Evolutionary conservation across 805 yeast genomes (phyloP), one percentile per base, ranked within the genome.

Genomic region (Saturnispora quitensis): DNA sequence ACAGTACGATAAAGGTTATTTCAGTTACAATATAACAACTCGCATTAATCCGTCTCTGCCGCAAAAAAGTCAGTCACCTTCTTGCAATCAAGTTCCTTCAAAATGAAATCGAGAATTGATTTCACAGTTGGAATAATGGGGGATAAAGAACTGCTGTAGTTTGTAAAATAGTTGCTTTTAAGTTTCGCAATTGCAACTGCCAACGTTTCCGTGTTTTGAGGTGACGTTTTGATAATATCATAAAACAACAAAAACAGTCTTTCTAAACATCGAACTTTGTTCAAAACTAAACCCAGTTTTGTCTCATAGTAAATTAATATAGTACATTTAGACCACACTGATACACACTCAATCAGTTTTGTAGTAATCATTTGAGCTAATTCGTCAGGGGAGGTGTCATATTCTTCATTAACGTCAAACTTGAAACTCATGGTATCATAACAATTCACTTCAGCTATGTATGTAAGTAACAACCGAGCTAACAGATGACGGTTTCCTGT

Each of bases 211-310:
- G 22, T 10, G 18, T 20, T 3, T 8, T 38, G 15, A 6, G 42
- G 42, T 18, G 10, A 38, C 22, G 20, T 17, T 20, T 20, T 28
- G n/a, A 56, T 40, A 13, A 34, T 28, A 3, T 50, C 36, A 25
- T 52, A 36, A 31, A 57, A 56, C 45, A 54, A 48, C 40, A 59
- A 45, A 9, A 62, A 45, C 10, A 61, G 34, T 49, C 56, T 52
- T 42, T 60, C 60, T n/a, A 62, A 43, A 24, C 60, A 43, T 25
- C 57, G 47, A 27, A 62, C 34, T 13, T 65, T 58, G 35, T 47
- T 36, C 25, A 47, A 17, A 38, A 38, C 35, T 7, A 47, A 28
- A 10, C 8, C 17, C n/a, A 22, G 20, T 6, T 40, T 34, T 2
- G 40, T 13, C 2, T 24, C 35, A 38, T 22, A 17, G 5, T 15